These are phyloP conservation scores for Salix suchowensis DNA, from an alignment of 345 rosid species.

Conservation along the genomic window DNA sequence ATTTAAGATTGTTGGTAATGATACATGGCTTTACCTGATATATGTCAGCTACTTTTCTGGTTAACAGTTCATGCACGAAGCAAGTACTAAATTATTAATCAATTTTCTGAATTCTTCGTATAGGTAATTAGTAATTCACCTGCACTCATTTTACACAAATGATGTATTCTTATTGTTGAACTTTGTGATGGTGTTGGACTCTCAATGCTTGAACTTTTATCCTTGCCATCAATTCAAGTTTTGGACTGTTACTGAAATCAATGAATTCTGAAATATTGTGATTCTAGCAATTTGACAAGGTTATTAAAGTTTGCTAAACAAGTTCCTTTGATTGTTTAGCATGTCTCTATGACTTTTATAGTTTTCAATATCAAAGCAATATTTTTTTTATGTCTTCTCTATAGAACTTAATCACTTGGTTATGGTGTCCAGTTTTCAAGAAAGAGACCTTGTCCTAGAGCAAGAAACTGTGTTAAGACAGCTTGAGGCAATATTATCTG, in stretches of 20 bases:
- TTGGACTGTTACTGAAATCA: background rate
- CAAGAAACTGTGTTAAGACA: constrained; percentile 90
- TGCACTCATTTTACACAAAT: background rate
- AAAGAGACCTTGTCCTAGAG: constrained; percentile 73
- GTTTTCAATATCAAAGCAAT: background rate
- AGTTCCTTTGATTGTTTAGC: background rate
- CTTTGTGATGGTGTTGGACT: background rate
- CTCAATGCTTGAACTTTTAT: background rate
- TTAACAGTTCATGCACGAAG: background rate
- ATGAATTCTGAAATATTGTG: background rate
- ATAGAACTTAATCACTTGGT: constrained; percentile 2
- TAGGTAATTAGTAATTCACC: background rate
- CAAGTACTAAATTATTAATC: background rate
- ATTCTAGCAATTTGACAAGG: background rate
- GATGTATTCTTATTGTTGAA: background rate
- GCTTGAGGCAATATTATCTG: constrained; percentile 84
- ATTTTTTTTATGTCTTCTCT: background rate
- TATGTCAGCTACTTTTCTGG: background rate
- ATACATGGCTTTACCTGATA: background rate
- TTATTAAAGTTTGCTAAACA: background rate
- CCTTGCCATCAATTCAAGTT: background rate
- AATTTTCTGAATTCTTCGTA: background rate
- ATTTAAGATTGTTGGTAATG: background rate
- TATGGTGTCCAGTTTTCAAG: constrained; percentile 55
- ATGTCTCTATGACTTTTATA: background rate